Evolutionary conservation across 106 monocot species (phyloP).

Genomic region (Phalaenopsis aphrodite): DNA sequence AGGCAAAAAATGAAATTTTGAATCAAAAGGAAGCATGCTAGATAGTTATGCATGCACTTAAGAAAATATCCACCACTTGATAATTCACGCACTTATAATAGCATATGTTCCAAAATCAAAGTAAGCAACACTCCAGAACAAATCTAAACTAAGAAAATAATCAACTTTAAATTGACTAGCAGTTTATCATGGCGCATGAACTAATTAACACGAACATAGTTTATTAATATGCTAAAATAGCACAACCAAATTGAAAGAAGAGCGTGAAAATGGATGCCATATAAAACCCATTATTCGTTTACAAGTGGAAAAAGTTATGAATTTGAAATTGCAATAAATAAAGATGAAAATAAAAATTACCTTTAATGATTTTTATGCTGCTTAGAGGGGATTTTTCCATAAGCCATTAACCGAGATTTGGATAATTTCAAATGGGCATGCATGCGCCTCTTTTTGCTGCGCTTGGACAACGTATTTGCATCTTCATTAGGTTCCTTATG

Average conservation of each 20-base stretch:
- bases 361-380: slow-evolving; percentile 33
- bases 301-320: neutral
- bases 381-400: slow-evolving; percentile 46
- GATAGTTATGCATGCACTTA: too few relatives aligned
- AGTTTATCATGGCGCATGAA: neutral
- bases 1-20: too few relatives aligned
- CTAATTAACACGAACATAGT: neutral
- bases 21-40: too few relatives aligned
- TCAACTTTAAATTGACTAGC: neutral
- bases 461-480: slow-evolving; percentile 24
- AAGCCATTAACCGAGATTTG: slow-evolving; percentile 39
- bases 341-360: neutral
- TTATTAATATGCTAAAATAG: neutral
- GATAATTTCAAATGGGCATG: slow-evolving; percentile 51
- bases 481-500: slow-evolving; percentile 24
- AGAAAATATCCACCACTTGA: neutral
- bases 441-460: slow-evolving; percentile 29
- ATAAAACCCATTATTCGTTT: neutral
- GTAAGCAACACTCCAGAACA: neutral
- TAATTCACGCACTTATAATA: neutral
- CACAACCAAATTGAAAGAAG: neutral
- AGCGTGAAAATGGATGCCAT: neutral
- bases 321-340: neutral
- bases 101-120: neutral
- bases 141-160: neutral